A percentile compares a stretch with the other conserved stretches of the same genome.
phyloP scores from a whole-genome alignment of 768 basidiomycete genomes.

The Boletus edulis region DNA sequence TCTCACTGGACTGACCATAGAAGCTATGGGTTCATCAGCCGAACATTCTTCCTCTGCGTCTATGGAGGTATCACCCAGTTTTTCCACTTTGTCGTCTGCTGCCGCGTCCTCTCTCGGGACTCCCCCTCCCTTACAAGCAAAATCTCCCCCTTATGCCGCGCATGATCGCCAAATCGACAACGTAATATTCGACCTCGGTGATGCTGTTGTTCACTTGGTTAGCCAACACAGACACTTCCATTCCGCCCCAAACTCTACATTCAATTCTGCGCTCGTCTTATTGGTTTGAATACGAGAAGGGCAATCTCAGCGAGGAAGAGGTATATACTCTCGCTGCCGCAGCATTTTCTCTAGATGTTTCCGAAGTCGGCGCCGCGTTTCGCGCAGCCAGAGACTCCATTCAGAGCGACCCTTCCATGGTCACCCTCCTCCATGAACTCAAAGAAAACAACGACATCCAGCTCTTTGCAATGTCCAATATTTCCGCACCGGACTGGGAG shows the following conservation, averaged over 20 bases:
- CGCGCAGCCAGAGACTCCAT: slow-evolving; percentile 5
- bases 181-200: slow-evolving; percentile 21
- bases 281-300: slow-evolving; percentile 26
- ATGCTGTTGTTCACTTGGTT: slow-evolving; percentile 25
- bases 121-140: slow-evolving; percentile 1
- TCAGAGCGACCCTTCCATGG: slow-evolving; percentile 11
- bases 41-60: neutral
- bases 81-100: neutral
- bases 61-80: neutral
- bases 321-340: slow-evolving; percentile 1
- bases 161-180: slow-evolving; percentile 21
- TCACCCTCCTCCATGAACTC: slow-evolving; percentile 16
- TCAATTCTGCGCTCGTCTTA: slow-evolving; percentile 13
- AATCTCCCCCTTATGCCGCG: neutral
- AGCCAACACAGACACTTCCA: slow-evolving; percentile 10
- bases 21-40: slow-evolving; percentile 1
- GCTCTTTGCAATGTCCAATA: slow-evolving; percentile 24
- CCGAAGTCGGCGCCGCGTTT: slow-evolving; percentile 10
- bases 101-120: slow-evolving; percentile 2
- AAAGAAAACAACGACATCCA: neutral
- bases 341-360: slow-evolving; percentile 17
- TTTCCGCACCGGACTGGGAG: slow-evolving; percentile 22
- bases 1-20: neutral
- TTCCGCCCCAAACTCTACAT: slow-evolving; percentile 9
- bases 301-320: slow-evolving; percentile 13